Evolutionary conservation across 805 yeast species (phyloP), one percentile per base, ranked within the genome.

Genomic region (Ogataea corticis): DNA sequence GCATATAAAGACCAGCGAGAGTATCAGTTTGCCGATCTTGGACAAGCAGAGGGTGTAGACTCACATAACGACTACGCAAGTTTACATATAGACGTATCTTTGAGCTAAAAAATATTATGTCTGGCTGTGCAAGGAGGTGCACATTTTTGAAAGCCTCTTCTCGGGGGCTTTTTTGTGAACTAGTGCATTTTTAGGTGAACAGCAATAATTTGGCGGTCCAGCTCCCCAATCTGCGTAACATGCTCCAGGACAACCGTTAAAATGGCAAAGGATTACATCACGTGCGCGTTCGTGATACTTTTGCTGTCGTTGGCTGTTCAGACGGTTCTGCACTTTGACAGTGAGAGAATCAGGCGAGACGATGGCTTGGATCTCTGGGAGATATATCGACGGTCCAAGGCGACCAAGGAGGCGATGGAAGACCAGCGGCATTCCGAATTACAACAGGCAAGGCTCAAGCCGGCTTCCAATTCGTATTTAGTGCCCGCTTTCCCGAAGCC

Each of bases 1-100:
- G 13, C 80, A 79, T 55, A 69, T 86, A 33, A 85, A 85, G 63
- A 82, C 89, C 0, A 72, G 79, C 37, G 83, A 80, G 33, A 83
- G 91, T 63, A 71, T 75, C 14, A 79, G 87, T 61, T 66, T 86
- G 53, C 92, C 91, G 1, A 67, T 84, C 4, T 13, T 56, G 7
- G 40, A 37, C 25, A 37, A 37, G 27, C 32, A 37, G 9, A n/a
- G 31, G 15, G 7, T 13, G 14, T 28, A 28, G 31, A n/a, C n/a
- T n/a, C n/a, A n/a, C n/a, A n/a, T n/a, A n/a, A n/a, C n/a, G n/a
- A n/a, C n/a, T n/a, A n/a, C n/a, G n/a, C 14, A 28, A 28, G 11
- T 12, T 28, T 7, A 11, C 11, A n/a, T 9, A 28, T 28, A 28
- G 31, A 28, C 13, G 7, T 25, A 28, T 28, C 14, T 28, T 9